Base-by-base conservation (phyloP, 1,139 yeast genomes). In the Blastobotrys arbuscula region DNA sequence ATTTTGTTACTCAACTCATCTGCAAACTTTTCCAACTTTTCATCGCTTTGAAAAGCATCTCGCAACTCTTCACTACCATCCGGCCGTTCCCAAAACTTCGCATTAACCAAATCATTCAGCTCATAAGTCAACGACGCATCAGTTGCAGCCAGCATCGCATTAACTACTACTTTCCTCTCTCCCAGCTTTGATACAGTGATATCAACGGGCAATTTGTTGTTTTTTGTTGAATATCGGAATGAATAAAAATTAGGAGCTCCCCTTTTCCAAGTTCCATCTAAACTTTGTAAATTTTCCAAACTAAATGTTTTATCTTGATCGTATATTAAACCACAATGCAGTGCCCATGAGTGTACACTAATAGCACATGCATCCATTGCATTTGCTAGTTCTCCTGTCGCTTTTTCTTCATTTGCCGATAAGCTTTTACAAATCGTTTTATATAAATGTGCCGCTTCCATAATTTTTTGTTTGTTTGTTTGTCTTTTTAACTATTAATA, bases 401-500 rank as follows among this genome's bases (percentile, higher is more conserved):
- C 58, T 18, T 46, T 49, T 41, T 57, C 60, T 31, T 49, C 55
- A 26, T 53, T 56, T 5, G 19, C 34, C 23, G 46, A 53, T 16
- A 54, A 31, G 20, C 53, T 49, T 23, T 31, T 43, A 20, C 50
- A 47, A 31, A 58, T 51, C 28, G 58, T 49, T 47, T 57, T 57
- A 48, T 57, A 57, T 23, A 58, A 43, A 48, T 54, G 59, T 45
- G 58, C 56, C 26, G 61, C 61, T 18, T 50, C 55, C 59, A 57
- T 56, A 28, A 19, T 37, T 26, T 19, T 31, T 20, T 8, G 9
- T 26, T 20, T 38, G 6, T 19, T 38, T 31, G 24, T 21, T 31
- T 34, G 16, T 16, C n/a, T 19, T 24, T 19, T 13, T 9, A 9
- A 9, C 13, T 31, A 18, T n/a, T n/a, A n/a, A n/a, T n/a, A n/a